Base-by-base conservation (phyloP, 352 stramenopile species). In the Pythium sp. region DNA sequence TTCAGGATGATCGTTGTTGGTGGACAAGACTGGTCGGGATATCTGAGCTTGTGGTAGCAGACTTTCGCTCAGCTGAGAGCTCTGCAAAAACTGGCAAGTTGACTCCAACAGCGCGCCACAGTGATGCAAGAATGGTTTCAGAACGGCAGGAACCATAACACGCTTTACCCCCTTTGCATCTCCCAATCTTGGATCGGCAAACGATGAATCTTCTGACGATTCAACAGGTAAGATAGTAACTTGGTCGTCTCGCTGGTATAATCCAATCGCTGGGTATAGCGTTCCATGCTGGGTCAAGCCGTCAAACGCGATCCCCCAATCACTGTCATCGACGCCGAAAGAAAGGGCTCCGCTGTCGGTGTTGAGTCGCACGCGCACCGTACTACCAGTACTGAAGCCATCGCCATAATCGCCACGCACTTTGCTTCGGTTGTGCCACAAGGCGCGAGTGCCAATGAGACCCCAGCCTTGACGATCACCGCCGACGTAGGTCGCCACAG, bases 401-500 rank as follows among this genome's bases (percentile, higher is more conserved):
- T 95, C 84, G 11, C 90, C 90, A 59, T 97, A 97, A 65, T 95
- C 89, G 2, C 89, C 89, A 22, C 90, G 87, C 30, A 96, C 86
- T 76, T 97, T 97, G 63, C 86, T 94, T 57, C 90, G 81, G 60
- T 93, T 94, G 70, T 97, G 90, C 90, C 90, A 97, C 26, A 97
- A 68, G 2, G 89, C 90, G 58, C 89, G 84, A 20, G 90, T 97
- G 34, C 90, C 90, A 62, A 97, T 97, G 3, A 97, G 75, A 12
- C 90, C 90, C 88, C 88, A 97, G 20, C 90, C 90, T 69, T 96
- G 88, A 46, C 88, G 82, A 74, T 97, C 90, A 61, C 90, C 90
- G 73, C 90, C 90, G 55, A 97, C 86, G 56, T 97, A 97, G 0
- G 90, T 96, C 51, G 87, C 86, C 7, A 95, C 85, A 1, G 89